Evolutionary conservation across 805 yeast species (phyloP), one percentile per base, ranked within the genome.

Genomic region (Candida vaughaniae): DNA sequence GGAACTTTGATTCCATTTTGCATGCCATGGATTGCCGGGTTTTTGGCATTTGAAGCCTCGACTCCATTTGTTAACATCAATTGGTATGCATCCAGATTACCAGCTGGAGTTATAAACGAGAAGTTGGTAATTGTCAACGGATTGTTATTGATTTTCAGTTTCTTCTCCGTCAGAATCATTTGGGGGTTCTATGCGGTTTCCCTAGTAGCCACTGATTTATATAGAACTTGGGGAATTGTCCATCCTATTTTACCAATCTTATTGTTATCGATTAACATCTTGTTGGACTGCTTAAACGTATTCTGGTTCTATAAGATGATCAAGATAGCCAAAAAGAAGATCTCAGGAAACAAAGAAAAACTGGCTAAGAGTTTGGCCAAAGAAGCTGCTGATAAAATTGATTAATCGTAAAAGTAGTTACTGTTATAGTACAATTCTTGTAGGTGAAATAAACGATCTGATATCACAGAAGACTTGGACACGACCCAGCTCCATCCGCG

Each of bases 61-160:
- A 86, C 97, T 2, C 98, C 98, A 6, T 93, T 93, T 62, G 96
- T 93, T 44, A 95, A 93, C 61, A 58, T 86, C 55, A 87, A 93
- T 60, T 93, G 97, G 96, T 90, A 83, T 60, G 80, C 88, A 22
- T 73, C 84, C 22, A 82, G 85, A 50, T 67, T 89, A 12, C 93
- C 95, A 1, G 71, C 71, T 1, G 85, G 84, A 3, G 60, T 78
- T 3, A 69, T 87, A 35, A 80, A 85, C 28, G 69, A 68, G 16
- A 68, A 53, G 45, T 38, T 77, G 8, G 75, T 79, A 35, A 54
- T 76, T 11, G 49, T 82, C 48, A 93, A 93, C 57, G 98, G 98
- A 0, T 35, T 88, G 6, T 46, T 76, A 16, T 68, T 93, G 43
- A 69, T 93, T 47, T 38, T 69, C 2, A 74, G 82, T 0, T 93